Evolutionary conservation across 352 stramenopile species (phyloP), one percentile per base, ranked within the genome.

Genomic region (Phytopythium aichiense): DNA sequence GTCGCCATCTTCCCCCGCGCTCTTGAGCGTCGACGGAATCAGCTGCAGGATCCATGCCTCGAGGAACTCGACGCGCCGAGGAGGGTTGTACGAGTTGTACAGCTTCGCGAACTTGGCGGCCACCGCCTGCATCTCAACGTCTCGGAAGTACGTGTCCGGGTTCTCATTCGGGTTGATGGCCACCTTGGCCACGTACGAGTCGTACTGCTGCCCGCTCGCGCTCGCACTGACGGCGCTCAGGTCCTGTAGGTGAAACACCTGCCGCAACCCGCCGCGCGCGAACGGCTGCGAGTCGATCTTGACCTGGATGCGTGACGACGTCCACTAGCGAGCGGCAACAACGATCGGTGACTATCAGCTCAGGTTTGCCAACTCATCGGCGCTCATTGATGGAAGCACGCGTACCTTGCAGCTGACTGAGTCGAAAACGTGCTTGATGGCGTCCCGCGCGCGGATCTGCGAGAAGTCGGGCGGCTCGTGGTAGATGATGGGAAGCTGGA

Each of bases 81-180:
- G 83, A n/a, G 83, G 83, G 56, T 87, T 84, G 72, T 92, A 92
- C 25, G 73, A 89, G 62, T 94, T 93, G 72, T 92, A 94, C 37
- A 90, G 48, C 22, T 76, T 82, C 0, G 84, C 85, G 49, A 91
- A 94, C 57, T 92, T 91, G 20, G 81, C 77, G 4, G 83, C 86
- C 25, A 92, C 78, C 1, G 85, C 84, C 68, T 94, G 85, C 85
- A 92, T 92, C 61, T 94, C 85, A 11, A 94, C 85, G 42, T 94
- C 85, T 25, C 84, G 77, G 63, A 94, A 94, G 53, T 94, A 94
- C 48, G 85, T 93, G 43, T 89, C 84, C 2, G 84, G 81, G 38
- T 92, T 80, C 72, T 92, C 84, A 33, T 91, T 77, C 20, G 77
- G 73, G 46, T 94, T 74, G 20, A 94, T 92, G 4, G 84, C 81